Percentiles rank a stretch among this genome's conserved stretches.
These are phyloP conservation scores for Agrocybe chaxingu DNA, from an alignment of 768 basidiomycete species.

Conservation along the genomic window DNA sequence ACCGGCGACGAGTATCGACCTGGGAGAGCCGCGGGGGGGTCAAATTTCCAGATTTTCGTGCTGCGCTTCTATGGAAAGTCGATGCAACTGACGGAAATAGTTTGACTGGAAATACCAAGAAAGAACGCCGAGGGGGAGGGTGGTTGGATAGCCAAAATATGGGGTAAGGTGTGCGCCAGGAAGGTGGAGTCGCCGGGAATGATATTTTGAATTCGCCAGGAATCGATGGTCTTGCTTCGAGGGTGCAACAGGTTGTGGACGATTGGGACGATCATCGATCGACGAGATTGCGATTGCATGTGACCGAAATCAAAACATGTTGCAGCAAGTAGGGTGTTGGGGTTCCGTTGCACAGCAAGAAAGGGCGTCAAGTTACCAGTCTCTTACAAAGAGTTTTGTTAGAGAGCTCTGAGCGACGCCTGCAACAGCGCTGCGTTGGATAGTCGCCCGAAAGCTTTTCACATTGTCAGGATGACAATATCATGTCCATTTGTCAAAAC, in stretches of 20 bases:
- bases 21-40: too few species aligned
- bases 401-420: constrained; percentile 3
- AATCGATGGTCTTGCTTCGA: constrained; percentile 24
- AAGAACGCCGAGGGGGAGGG: constrained; percentile 11
- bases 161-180: constrained; percentile 7
- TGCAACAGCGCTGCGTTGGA: constrained; percentile 22
- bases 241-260: constrained; percentile 22
- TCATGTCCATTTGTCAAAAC: constrained; percentile 24
- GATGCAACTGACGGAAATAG: constrained; percentile 16
- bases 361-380: constrained; percentile 9
- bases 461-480: constrained; percentile 16
- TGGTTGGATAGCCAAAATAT: constrained; percentile 21
- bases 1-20: neutral
- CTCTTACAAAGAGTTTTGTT: constrained; percentile 7
- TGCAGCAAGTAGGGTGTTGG: constrained; percentile 13
- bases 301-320: constrained; percentile 14
- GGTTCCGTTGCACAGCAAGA: constrained; percentile 10
- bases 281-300: constrained; percentile 16
- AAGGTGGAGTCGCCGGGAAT: constrained; percentile 16
- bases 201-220: constrained; percentile 29
- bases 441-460: constrained; percentile 16
- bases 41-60: too few species aligned
- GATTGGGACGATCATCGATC: constrained; percentile 22
- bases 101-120: constrained; percentile 20
- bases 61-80: neutral